These are phyloP conservation scores for Gautieria morchelliformis DNA, from an alignment of 768 basidiomycete genomes.

Conservation along the genomic window DNA sequence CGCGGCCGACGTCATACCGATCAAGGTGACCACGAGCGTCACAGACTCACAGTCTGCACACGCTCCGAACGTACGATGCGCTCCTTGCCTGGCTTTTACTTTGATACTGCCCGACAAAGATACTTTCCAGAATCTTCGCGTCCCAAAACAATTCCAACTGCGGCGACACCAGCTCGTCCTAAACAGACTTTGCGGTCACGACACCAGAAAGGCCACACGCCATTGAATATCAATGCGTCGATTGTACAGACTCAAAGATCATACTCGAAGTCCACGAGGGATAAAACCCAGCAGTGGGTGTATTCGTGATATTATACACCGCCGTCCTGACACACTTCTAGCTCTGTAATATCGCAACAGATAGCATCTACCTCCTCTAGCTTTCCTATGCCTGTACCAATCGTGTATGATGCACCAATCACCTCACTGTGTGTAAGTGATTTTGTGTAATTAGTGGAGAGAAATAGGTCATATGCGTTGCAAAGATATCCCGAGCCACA, in stretches of 20 bases:
- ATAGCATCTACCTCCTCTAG: neutral
- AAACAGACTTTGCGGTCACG: neutral
- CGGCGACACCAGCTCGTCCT: neutral
- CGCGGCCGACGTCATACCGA: no score
- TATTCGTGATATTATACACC: neutral
- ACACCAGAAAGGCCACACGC: neutral
- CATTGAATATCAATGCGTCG: neutral
- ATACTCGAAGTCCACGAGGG: neutral
- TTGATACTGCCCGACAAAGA: conserved; percentile 39
- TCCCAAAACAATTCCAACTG: neutral
- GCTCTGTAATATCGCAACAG: neutral
- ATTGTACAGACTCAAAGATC: neutral
- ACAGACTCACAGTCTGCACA: no score
- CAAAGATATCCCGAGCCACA: neutral
- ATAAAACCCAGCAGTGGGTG: neutral
- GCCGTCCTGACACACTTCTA: neutral
- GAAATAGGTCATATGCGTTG: no score
- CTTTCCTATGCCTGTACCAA: neutral
- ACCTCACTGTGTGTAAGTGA: conserved; percentile 2
- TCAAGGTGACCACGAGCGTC: no score
- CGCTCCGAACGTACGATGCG: conserved; percentile 11
- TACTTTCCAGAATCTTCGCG: conserved; percentile 45
- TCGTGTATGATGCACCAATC: neutral
- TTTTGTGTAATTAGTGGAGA: neutral
- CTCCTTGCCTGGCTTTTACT: conserved; percentile 49